These are phyloP conservation scores for Boechera stricta DNA, from an alignment of 345 rosid genomes.

Conservation along the genomic window DNA sequence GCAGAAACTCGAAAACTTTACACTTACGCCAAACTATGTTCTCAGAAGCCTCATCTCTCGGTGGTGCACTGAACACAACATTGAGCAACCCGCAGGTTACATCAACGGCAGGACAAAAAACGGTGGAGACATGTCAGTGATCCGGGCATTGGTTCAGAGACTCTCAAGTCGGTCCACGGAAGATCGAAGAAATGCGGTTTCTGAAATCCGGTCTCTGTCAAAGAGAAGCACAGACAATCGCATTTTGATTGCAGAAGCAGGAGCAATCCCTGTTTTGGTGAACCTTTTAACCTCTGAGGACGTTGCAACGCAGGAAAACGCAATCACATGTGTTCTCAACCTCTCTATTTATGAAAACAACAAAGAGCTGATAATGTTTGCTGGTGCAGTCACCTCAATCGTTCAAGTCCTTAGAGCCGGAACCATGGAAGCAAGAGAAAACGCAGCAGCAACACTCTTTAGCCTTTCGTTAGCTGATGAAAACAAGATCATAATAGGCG, in stretches of 20 bases:
- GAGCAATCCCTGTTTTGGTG: constrained; percentile 56
- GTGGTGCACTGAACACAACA: constrained; percentile 78
- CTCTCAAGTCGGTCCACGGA: constrained; percentile 72
- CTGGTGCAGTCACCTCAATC: constrained; percentile 46
- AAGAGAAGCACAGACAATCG: constrained; percentile 81
- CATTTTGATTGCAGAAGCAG: constrained; percentile 68
- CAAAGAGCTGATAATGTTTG: constrained; percentile 47
- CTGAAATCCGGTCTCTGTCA: constrained; percentile 77
- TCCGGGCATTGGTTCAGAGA: constrained; percentile 48
- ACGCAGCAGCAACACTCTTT: constrained; percentile 58
- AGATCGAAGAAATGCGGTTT: constrained; percentile 76
- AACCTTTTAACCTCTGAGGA: constrained; percentile 43
- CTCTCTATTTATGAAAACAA: constrained; percentile 48
- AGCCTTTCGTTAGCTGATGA: constrained; percentile 59
- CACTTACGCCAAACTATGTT: constrained; percentile 77
- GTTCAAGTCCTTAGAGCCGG: constrained; percentile 48
- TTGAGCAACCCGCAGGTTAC: constrained; percentile 69
- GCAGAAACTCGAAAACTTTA: constrained; percentile 81
- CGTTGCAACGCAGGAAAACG: constrained; percentile 43
- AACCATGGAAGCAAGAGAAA: constrained; percentile 48
- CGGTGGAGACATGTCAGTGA: constrained; percentile 62
- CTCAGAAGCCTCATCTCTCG: constrained; percentile 80
- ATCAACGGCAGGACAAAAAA: constrained; percentile 71
- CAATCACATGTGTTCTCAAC: constrained; percentile 46
- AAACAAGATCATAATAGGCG: constrained; percentile 59